A percentile compares a stretch with the other conserved stretches of the same genome.
phyloP scores from a whole-genome alignment of 768 basidiomycete genomes.

The Suillus luteus region DNA sequence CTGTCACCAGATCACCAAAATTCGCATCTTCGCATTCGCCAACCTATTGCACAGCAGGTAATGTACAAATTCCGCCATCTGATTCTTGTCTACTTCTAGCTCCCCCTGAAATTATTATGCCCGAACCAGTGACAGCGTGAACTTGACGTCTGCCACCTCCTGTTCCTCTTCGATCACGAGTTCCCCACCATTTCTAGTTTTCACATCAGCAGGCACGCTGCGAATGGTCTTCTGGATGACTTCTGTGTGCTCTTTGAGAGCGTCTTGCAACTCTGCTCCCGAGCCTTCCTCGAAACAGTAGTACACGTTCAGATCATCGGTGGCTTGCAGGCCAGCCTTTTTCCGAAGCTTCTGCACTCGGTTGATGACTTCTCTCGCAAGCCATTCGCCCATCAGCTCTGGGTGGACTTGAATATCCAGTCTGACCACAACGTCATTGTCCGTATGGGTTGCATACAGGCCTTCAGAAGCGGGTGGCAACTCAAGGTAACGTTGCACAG shows the following conservation, averaged over 20 bases:
- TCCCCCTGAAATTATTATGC: slow-evolving; percentile 18
- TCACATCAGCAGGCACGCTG: slow-evolving; percentile 62
- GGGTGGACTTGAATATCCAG: slow-evolving; percentile 88
- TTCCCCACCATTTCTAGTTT: slow-evolving; percentile 48
- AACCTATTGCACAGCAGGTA: slow-evolving; percentile 24
- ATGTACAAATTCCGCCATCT: slow-evolving; percentile 17
- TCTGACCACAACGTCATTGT: slow-evolving; percentile 92
- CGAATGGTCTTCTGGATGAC: slow-evolving; percentile 76
- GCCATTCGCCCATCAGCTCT: slow-evolving; percentile 85
- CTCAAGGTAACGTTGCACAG: slow-evolving; percentile 90
- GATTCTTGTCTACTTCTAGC: slow-evolving; percentile 3
- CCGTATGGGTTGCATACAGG: slow-evolving; percentile 81
- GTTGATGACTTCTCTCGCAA: slow-evolving; percentile 87
- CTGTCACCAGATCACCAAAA: background rate
- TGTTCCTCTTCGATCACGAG: slow-evolving; percentile 85
- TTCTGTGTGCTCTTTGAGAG: slow-evolving; percentile 66
- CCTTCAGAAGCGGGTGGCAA: slow-evolving; percentile 59
- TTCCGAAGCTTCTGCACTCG: slow-evolving; percentile 95
- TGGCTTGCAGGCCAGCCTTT: slow-evolving; percentile 92
- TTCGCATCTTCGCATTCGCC: background rate
- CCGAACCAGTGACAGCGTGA: slow-evolving; percentile 65
- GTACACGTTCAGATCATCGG: slow-evolving; percentile 90
- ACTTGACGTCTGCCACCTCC: slow-evolving; percentile 79
- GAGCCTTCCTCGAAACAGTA: slow-evolving; percentile 75
- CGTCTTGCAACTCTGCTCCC: slow-evolving; percentile 63